Conservation (phyloP, 1,284 basidiomycete genomes). For the Entoloma clypeatum region DNA sequence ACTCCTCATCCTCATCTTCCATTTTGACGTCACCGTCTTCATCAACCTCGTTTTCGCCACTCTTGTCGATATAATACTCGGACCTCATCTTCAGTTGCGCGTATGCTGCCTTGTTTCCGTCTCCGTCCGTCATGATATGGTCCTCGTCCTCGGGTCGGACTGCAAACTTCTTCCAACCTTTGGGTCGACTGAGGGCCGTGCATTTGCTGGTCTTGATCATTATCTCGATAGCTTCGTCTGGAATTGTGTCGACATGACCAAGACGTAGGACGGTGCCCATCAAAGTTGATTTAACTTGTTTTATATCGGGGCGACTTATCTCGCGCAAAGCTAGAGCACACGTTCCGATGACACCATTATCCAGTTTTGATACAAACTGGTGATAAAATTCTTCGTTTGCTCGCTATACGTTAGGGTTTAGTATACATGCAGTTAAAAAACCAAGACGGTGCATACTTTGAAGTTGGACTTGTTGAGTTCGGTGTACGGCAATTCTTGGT, state of each 20-base stretch:
- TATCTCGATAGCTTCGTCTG: slow-evolving; percentile 73
- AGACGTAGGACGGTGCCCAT: slow-evolving; percentile 65
- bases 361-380: slow-evolving; percentile 45
- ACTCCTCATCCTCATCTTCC: slow-evolving; percentile 44
- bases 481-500: slow-evolving; percentile 58
- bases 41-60: slow-evolving; percentile 32
- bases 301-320: slow-evolving; percentile 66
- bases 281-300: slow-evolving; percentile 63
- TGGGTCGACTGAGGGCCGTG: slow-evolving; percentile 70
- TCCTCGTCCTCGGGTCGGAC: slow-evolving; percentile 32
- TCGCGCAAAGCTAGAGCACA: slow-evolving; percentile 69
- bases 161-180: slow-evolving; percentile 80
- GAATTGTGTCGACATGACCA: slow-evolving; percentile 63
- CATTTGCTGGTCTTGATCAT: slow-evolving; percentile 80
- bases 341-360: slow-evolving; percentile 59
- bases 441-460: slow-evolving; percentile 48
- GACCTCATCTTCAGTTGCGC: slow-evolving; percentile 55
- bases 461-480: slow-evolving; percentile 67
- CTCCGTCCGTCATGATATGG: no score
- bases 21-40: slow-evolving; percentile 32
- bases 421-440: background rate
- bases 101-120: slow-evolving; percentile 41
- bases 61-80: slow-evolving; percentile 52
- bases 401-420: slow-evolving; percentile 42
- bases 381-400: slow-evolving; percentile 79